Evolutionary conservation across 805 yeast genomes (phyloP).

Genomic region (Yamadazyma olivae): DNA sequence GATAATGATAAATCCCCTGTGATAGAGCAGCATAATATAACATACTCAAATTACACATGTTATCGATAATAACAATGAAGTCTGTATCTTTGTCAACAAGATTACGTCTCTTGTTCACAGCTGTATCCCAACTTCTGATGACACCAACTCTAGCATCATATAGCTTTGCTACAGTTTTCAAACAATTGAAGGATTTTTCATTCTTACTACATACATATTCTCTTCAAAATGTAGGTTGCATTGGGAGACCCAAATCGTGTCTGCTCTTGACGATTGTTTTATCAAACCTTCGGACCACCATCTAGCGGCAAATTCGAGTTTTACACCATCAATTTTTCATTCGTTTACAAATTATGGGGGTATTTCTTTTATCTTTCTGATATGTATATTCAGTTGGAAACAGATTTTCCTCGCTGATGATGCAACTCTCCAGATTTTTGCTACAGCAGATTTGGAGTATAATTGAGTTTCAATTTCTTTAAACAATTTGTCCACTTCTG

Average conservation of each 20-base stretch:
- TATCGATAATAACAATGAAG: slow-evolving; percentile 24
- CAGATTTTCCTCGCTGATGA: neutral
- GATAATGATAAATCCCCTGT: slow-evolving; percentile 23
- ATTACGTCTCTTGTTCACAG: slow-evolving; percentile 14
- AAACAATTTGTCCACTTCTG: slow-evolving; percentile 1
- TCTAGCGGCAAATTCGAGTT: slow-evolving; percentile 12
- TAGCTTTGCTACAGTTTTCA: slow-evolving; percentile 21
- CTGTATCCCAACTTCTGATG: slow-evolving; percentile 24
- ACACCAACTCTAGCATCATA: slow-evolving; percentile 18
- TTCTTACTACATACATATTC: slow-evolving; percentile 17
- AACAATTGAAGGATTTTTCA: slow-evolving; percentile 14
- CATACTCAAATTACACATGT: slow-evolving; percentile 20
- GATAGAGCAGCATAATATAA: slow-evolving; percentile 21
- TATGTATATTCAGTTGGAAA: slow-evolving; percentile 1
- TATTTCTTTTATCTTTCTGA: slow-evolving; percentile 10
- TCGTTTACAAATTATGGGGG: slow-evolving; percentile 9
- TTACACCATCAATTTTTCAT: slow-evolving; percentile 3
- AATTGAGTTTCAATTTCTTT: slow-evolving; percentile 6
- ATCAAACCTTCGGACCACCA: slow-evolving; percentile 14
- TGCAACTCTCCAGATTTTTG: slow-evolving; percentile 13
- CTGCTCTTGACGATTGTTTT: slow-evolving; percentile 13
- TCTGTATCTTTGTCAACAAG: slow-evolving; percentile 15
- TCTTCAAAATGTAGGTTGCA: slow-evolving; percentile 21
- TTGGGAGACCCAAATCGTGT: slow-evolving; percentile 25
- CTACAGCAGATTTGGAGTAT: slow-evolving; percentile 9